These are phyloP conservation scores for Phoenix roebelenii DNA, from an alignment of 176 grass and related monocot genomes.

Conservation along the genomic window DNA sequence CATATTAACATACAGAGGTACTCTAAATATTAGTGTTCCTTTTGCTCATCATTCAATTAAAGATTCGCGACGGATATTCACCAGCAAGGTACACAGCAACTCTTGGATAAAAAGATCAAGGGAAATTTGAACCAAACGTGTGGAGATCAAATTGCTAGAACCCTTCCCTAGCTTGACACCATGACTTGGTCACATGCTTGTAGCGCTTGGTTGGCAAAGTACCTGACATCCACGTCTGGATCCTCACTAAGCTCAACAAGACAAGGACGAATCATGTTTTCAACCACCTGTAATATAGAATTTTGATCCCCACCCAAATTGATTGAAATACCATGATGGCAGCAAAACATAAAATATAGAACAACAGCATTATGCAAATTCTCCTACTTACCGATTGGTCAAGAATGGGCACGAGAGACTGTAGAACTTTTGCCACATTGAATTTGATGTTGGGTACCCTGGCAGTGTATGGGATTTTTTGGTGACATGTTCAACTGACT, in stretches of 20 bases:
- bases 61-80: no score
- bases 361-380: not conserved
- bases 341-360: not conserved
- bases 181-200: conserved; percentile 79
- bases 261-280: conserved; percentile 66
- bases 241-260: conserved; percentile 88
- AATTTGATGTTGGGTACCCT: conserved; percentile 98
- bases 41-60: no score
- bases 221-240: conserved; percentile 89
- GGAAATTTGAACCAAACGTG: no score
- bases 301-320: not conserved
- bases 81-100: no score
- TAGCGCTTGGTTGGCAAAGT: conserved; percentile 69
- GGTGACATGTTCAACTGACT: not conserved
- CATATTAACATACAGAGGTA: no score
- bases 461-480: conserved; percentile 5
- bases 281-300: conserved; percentile 46
- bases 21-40: no score
- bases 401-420: conserved; percentile 61
- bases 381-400: conserved; percentile 60
- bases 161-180: conserved; percentile 47
- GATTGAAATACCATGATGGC: no score
- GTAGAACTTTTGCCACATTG: conserved; percentile 87
- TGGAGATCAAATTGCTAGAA: no score
- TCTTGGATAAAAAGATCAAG: no score